These are phyloP conservation scores for Teunomyces lycoperdinae DNA, from an alignment of 805 yeast genomes.

Conservation along the genomic window DNA sequence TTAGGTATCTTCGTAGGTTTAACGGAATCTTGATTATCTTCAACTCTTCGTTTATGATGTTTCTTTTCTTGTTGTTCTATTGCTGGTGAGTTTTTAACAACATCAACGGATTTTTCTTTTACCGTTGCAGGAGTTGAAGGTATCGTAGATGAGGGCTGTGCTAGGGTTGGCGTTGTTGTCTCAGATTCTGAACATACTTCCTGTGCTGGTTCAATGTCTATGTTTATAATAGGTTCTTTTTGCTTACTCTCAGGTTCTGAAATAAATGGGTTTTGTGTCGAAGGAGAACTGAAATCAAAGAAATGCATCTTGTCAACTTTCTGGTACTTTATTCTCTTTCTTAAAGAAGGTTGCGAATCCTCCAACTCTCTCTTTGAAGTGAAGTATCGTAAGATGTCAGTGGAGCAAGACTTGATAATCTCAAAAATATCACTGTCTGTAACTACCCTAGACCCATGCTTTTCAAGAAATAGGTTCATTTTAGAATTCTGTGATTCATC, in stretches of 20 bases:
- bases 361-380: slow-evolving; percentile 2
- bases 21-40: neutral
- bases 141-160: neutral
- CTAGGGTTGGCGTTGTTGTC: neutral
- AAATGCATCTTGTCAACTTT: slow-evolving; percentile 33
- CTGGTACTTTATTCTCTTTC: slow-evolving; percentile 32
- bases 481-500: neutral
- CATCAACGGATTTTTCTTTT: neutral
- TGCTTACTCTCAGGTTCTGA: neutral
- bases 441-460: neutral
- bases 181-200: neutral
- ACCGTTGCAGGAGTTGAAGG: neutral
- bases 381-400: neutral
- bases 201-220: neutral
- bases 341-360: slow-evolving; percentile 8
- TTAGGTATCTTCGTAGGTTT: neutral
- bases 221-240: neutral
- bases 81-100: neutral
- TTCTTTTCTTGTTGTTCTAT: neutral
- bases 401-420: slow-evolving; percentile 6
- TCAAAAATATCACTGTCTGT: slow-evolving; percentile 8
- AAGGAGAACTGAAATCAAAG: slow-evolving; percentile 22
- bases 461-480: neutral
- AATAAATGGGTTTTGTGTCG: neutral
- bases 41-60: neutral